A percentile compares a stretch with the other conserved stretches of the same genome.
Conservation (phyloP, 2,329 filamentous ascomycete species). For the Hymenoscyphus scutula region DNA sequence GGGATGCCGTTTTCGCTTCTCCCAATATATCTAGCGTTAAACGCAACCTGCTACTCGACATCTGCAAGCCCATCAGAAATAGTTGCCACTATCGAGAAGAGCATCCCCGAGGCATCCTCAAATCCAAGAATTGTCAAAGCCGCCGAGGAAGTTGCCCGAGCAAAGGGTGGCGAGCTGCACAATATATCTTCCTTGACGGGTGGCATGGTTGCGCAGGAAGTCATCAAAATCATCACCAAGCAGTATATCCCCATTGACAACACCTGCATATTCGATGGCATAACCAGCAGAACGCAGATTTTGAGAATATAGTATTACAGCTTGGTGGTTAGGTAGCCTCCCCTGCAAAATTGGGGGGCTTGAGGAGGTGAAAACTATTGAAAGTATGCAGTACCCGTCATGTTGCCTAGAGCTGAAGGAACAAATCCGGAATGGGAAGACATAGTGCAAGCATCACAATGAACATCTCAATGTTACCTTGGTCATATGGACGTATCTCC, state of each 20-base stretch:
- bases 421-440: constrained; percentile 10
- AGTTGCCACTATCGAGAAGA: constrained; percentile 44
- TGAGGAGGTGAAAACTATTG: not conserved
- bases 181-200: constrained; percentile 86
- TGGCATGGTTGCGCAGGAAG: constrained; percentile 93
- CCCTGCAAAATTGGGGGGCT: not conserved
- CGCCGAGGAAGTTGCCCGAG: constrained; percentile 68
- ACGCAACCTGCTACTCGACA: constrained; percentile 48
- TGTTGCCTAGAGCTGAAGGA: constrained; percentile 20
- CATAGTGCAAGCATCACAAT: constrained; percentile 16
- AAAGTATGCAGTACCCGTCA: constrained; percentile 13
- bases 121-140: constrained; percentile 52
- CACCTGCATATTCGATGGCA: constrained; percentile 68
- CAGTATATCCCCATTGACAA: constrained; percentile 72
- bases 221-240: constrained; percentile 82
- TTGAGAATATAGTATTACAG: constrained; percentile 30
- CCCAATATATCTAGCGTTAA: constrained; percentile 67
- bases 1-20: constrained; percentile 53
- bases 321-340: not conserved
- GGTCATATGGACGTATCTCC: constrained; percentile 14
- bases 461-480: not conserved
- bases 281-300: constrained; percentile 40
- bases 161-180: constrained; percentile 82
- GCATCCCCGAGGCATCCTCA: constrained; percentile 46
- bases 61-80: constrained; percentile 53